Evolutionary conservation across 345 rosid genomes (phyloP).

Genomic region (Eucalyptus marginata): DNA sequence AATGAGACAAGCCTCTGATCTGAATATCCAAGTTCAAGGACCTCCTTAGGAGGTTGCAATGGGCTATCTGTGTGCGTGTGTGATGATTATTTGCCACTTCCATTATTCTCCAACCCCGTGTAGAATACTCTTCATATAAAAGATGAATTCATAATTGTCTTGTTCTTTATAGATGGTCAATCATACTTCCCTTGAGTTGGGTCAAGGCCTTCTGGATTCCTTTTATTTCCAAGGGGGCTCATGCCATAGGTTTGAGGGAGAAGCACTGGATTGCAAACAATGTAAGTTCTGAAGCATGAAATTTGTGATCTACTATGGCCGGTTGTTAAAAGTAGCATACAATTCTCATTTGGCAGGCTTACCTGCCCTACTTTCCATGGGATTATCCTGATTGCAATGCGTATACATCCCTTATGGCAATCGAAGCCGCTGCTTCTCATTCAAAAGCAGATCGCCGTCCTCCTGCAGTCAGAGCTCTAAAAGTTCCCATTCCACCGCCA

Average conservation of each 20-base stretch:
- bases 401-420: constrained; percentile 39
- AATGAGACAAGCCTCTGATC: background rate
- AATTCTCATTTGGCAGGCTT: constrained; percentile 32
- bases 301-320: background rate
- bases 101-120: background rate
- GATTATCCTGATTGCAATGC: constrained; percentile 83
- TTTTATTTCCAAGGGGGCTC: constrained; percentile 62
- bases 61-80: background rate
- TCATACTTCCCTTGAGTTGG: constrained; percentile 82
- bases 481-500: constrained; percentile 58
- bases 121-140: background rate
- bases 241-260: constrained; percentile 79
- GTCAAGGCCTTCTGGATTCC: constrained; percentile 54
- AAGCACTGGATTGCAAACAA: constrained; percentile 75
- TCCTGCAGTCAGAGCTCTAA: constrained; percentile 45
- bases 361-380: constrained; percentile 65
- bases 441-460: constrained; percentile 35
- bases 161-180: constrained; percentile 51
- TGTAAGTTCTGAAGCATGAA: constrained; percentile 14
- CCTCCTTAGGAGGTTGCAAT: background rate
- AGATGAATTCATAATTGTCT: background rate
- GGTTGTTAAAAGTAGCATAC: background rate
- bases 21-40: background rate
- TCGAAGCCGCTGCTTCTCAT: constrained; percentile 33
- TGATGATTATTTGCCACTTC: background rate